These are phyloP conservation scores for Rhynchosporium graminicola DNA, from an alignment of 2,329 filamentous ascomycete genomes.

Conservation along the genomic window DNA sequence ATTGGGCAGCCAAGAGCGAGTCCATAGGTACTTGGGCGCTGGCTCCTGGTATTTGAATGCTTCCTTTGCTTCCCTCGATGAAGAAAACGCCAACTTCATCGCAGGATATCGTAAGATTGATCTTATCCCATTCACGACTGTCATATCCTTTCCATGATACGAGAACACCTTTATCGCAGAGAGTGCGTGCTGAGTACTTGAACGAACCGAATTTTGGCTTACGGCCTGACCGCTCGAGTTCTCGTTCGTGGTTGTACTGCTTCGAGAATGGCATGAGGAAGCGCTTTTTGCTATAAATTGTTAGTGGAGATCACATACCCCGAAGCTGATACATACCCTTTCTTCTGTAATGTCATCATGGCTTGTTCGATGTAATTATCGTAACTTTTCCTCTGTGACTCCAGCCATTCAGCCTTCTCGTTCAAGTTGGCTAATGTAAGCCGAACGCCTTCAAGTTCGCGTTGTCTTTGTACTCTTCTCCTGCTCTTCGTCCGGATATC, in stretches of 20 bases:
- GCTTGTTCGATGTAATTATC: slow-evolving; percentile 99
- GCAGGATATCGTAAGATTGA: slow-evolving; percentile 91
- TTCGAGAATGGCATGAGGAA: slow-evolving; percentile 97
- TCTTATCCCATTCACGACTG: slow-evolving; percentile 83
- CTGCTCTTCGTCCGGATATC: slow-evolving; percentile 98
- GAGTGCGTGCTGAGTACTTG: slow-evolving; percentile 90
- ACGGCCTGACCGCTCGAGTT: slow-evolving; percentile 87
- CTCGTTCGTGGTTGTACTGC: slow-evolving; percentile 97
- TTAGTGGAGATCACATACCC: slow-evolving; percentile 20
- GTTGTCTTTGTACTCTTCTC: slow-evolving; percentile 84
- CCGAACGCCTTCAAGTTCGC: slow-evolving; percentile 82
- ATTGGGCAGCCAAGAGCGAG: slow-evolving; percentile 92
- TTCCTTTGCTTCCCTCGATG: slow-evolving; percentile 85
- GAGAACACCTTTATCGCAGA: slow-evolving; percentile 91
- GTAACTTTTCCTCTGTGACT: slow-evolving; percentile 94
- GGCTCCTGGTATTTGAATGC: slow-evolving; percentile 94
- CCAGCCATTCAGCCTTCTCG: slow-evolving; percentile 87
- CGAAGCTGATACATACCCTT: slow-evolving; percentile 60
- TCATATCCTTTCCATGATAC: slow-evolving; percentile 86
- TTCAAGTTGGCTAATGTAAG: slow-evolving; percentile 74
- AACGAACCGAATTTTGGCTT: slow-evolving; percentile 97
- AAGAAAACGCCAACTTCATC: slow-evolving; percentile 94
- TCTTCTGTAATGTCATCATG: slow-evolving; percentile 96
- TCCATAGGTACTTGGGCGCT: slow-evolving; percentile 88
- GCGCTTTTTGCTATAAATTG: slow-evolving; percentile 68